Conservation (phyloP, 2,329 filamentous ascomycete species). For the Trichophaea hybrida region DNA sequence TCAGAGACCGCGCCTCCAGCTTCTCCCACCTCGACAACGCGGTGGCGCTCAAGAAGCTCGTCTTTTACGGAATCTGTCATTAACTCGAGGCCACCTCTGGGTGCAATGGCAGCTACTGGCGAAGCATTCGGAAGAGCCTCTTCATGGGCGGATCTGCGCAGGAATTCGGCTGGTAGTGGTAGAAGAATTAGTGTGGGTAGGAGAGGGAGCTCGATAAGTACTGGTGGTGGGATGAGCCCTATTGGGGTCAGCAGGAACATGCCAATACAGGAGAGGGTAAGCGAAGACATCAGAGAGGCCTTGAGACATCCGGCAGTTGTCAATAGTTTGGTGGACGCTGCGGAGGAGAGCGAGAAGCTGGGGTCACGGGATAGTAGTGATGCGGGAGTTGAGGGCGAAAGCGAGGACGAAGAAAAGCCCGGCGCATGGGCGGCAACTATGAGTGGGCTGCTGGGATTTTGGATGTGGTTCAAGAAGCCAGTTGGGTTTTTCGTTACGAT, state of each 20-base stretch:
- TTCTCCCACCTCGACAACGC: neutral
- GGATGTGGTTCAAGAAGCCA: slow-evolving; percentile 60
- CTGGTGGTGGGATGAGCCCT: neutral
- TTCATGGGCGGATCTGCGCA: slow-evolving; percentile 11
- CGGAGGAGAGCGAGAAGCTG: neutral
- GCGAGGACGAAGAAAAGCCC: slow-evolving; percentile 39
- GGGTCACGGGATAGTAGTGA: neutral
- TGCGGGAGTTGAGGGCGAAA: slow-evolving; percentile 23
- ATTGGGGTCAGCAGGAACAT: neutral
- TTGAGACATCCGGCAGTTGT: neutral
- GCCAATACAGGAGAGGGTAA: neutral
- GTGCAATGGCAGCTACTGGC: slow-evolving; percentile 18
- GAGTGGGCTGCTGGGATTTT: slow-evolving; percentile 47
- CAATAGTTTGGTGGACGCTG: neutral
- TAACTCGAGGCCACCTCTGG: slow-evolving; percentile 16
- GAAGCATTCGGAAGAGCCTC: slow-evolving; percentile 17
- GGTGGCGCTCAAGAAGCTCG: slow-evolving; percentile 5
- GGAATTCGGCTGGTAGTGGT: slow-evolving; percentile 5
- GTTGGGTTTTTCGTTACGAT: slow-evolving; percentile 62
- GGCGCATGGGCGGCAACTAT: slow-evolving; percentile 45
- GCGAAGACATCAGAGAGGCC: neutral
- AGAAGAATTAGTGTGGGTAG: neutral
- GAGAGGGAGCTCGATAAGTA: neutral
- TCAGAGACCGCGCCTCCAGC: neutral
- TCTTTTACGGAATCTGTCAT: slow-evolving; percentile 16